Evolutionary conservation across 371 early-diverging fungal species (phyloP).

Genomic region (Dichotomocladium elegans): DNA sequence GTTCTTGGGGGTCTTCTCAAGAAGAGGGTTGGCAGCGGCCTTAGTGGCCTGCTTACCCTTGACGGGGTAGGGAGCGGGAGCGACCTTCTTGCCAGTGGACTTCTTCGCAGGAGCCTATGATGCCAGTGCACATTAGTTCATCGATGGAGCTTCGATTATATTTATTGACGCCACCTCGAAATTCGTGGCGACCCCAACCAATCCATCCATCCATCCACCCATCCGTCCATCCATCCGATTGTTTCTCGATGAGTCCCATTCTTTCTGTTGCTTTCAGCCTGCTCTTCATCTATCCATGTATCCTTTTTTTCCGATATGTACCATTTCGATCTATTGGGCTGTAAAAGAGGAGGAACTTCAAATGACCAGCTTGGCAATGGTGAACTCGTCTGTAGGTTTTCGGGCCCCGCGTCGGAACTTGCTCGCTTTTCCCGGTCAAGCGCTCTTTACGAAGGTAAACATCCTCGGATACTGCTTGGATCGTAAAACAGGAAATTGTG

Average conservation of each 20-base stretch:
- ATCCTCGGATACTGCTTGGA: too few relatives aligned
- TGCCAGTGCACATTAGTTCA: not conserved
- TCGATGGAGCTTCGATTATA: not conserved
- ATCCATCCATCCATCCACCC: slow-evolving; percentile 13
- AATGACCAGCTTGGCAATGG: not conserved
- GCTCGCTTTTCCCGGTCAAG: too few relatives aligned
- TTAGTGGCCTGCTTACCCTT: slow-evolving; percentile 70
- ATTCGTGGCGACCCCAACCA: not conserved
- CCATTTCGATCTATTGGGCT: not conserved
- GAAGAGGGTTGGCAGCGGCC: slow-evolving; percentile 80
- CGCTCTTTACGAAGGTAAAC: too few relatives aligned
- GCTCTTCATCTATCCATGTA: not conserved
- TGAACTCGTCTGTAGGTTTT: too few relatives aligned
- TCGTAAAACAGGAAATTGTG: too few relatives aligned
- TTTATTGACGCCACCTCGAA: too few relatives aligned
- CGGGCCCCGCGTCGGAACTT: too few relatives aligned
- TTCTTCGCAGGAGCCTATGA: slow-evolving; percentile 44
- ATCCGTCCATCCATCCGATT: slow-evolving; percentile 13
- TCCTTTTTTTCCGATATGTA: not conserved
- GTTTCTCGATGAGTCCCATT: not conserved
- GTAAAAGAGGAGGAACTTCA: slow-evolving; percentile 3
- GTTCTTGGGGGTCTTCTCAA: slow-evolving; percentile 91
- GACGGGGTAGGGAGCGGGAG: slow-evolving; percentile 82
- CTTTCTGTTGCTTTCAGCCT: not conserved
- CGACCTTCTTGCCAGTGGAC: slow-evolving; percentile 86